phyloP scores from a whole-genome alignment of 2,329 filamentous ascomycete species.

The Mariannaea elegans region DNA sequence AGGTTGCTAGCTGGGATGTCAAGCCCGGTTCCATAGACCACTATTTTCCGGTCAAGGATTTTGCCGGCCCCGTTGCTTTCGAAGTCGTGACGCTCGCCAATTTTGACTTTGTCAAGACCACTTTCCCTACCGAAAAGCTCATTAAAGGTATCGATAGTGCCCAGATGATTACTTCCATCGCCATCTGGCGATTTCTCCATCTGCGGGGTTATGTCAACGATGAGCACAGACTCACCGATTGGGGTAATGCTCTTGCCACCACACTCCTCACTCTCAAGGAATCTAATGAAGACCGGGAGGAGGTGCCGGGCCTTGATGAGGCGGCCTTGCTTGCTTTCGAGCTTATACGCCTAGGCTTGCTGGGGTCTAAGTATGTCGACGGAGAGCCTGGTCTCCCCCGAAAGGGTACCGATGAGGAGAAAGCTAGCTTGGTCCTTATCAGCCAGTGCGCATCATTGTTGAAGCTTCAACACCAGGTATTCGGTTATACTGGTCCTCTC shows the following conservation, averaged over 20 bases:
- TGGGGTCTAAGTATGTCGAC: conserved; percentile 73
- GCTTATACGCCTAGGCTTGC: conserved; percentile 78
- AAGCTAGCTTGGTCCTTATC: conserved; percentile 80
- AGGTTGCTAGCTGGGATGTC: conserved; percentile 75
- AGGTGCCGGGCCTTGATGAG: conserved; percentile 70
- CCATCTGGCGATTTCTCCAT: conserved; percentile 89
- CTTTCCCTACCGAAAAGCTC: conserved; percentile 66
- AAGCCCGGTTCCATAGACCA: conserved; percentile 65
- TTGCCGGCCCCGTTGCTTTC: conserved; percentile 56
- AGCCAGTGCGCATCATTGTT: conserved; percentile 87
- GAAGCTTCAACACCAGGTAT: conserved; percentile 81
- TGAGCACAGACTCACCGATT: conserved; percentile 80
- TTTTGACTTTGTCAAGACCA: conserved; percentile 73
- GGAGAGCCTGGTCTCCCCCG: conserved; percentile 65
- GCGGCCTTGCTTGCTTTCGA: conserved; percentile 86
- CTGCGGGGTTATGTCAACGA: conserved; percentile 85
- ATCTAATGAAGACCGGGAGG: conserved; percentile 54
- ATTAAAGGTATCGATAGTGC: conserved; percentile 69
- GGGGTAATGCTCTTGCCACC: conserved; percentile 82
- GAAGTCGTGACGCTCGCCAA: conserved; percentile 76
- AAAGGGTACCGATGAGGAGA: conserved; percentile 74
- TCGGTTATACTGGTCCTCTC: conserved; percentile 93
- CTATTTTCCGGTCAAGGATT: conserved; percentile 52
- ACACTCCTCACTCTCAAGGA: conserved; percentile 71
- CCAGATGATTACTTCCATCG: conserved; percentile 76